Evolutionary conservation across 1,139 yeast species (phyloP).

Genomic region (Magnusiomyces sp.): DNA sequence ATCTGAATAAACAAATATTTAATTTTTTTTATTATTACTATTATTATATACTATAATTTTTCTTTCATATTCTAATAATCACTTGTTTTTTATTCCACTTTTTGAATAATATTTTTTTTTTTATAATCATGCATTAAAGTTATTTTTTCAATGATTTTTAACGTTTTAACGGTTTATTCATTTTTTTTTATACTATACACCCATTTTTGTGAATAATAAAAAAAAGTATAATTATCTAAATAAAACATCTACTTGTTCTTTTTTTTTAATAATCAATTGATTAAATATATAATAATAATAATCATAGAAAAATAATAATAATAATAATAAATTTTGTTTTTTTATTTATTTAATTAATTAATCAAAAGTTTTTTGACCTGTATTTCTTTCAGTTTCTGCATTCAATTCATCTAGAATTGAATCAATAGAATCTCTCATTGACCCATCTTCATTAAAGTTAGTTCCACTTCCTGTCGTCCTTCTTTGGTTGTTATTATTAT

Average conservation of each 20-base stretch:
- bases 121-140: background rate
- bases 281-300: no score
- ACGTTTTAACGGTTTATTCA: no score
- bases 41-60: background rate
- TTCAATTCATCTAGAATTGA: constrained; percentile 4
- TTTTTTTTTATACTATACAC: no score
- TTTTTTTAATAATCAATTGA: no score
- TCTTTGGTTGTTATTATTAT: no score
- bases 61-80: background rate
- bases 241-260: no score
- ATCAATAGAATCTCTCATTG: constrained; percentile 8
- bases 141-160: no score
- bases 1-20: constrained; percentile 8
- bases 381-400: constrained; percentile 1
- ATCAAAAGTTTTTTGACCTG: background rate
- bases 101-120: background rate
- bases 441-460: background rate
- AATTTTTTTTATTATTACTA: background rate
- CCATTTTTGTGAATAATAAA: no score
- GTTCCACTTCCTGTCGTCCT: no score
- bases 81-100: background rate
- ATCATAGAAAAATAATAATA: no score
- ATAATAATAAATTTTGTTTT: background rate
- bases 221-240: no score
- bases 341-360: background rate